Conservation (phyloP, 441 rosid species). For the Populus hybrid region DNA sequence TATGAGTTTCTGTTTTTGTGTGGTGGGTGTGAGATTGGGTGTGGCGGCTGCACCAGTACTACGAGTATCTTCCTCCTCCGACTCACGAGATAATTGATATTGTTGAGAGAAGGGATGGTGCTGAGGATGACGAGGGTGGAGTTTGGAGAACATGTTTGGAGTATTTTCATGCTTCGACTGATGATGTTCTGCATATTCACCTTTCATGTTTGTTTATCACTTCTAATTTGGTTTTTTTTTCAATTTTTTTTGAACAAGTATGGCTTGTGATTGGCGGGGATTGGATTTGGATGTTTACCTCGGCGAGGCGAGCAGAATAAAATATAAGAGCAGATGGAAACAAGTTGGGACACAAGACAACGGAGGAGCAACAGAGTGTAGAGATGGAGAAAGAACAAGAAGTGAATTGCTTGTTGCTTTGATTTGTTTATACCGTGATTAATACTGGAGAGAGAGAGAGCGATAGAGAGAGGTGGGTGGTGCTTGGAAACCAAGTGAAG, state of each 20-base stretch:
- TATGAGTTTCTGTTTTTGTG: conserved; percentile 7
- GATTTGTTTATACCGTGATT: neutral
- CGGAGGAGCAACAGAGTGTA: neutral
- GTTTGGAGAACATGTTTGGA: conserved; percentile 25
- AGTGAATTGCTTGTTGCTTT: neutral
- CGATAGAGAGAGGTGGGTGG: conserved; percentile 17
- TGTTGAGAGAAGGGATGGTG: conserved; percentile 42
- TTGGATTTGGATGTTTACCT: neutral
- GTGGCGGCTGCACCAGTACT: conserved; percentile 7
- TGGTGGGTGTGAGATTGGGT: neutral
- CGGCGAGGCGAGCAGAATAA: neutral
- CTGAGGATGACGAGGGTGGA: conserved; percentile 5
- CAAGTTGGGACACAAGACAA: neutral
- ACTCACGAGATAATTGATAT: conserved; percentile 43
- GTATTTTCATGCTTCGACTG: conserved; percentile 16
- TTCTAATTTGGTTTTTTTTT: neutral
- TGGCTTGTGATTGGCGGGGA: neutral
- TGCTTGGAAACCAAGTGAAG: conserved; percentile 45
- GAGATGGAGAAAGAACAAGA: neutral
- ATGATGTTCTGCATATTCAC: conserved; percentile 45
- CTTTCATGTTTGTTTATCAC: conserved; percentile 41
- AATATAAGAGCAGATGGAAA: neutral
- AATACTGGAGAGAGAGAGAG: conserved; percentile 1
- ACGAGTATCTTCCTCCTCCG: conserved; percentile 28
- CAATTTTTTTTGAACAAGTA: neutral